These are phyloP conservation scores for Capsicum rhomboideum DNA, from an alignment of 257 asterid species.

Conservation along the genomic window DNA sequence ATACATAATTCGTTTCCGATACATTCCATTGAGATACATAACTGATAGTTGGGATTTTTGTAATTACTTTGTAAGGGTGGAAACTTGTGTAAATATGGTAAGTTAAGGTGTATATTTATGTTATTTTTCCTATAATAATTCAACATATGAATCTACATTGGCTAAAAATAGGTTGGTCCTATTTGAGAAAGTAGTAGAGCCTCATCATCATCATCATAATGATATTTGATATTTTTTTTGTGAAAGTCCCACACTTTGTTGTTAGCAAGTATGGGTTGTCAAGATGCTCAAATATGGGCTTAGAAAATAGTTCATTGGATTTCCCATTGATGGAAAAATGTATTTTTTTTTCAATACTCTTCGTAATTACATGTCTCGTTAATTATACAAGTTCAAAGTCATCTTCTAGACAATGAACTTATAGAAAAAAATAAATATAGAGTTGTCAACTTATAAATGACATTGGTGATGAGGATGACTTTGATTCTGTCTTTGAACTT, in stretches of 20 bases:
- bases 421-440: too few relatives aligned
- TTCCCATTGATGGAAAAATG: background rate
- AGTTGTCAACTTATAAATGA: too few relatives aligned
- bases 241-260: background rate
- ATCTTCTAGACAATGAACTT: too few relatives aligned
- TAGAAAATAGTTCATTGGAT: background rate
- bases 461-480: too few relatives aligned
- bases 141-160: conserved; percentile 20
- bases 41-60: too few relatives aligned
- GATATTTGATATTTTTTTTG: too few relatives aligned
- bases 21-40: too few relatives aligned
- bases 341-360: background rate
- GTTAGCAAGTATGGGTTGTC: background rate
- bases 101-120: too few relatives aligned
- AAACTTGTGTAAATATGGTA: too few relatives aligned
- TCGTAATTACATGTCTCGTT: background rate
- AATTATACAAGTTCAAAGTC: background rate
- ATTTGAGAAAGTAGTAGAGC: conserved; percentile 25
- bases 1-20: too few relatives aligned
- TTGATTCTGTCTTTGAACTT: too few relatives aligned
- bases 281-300: background rate
- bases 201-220: background rate
- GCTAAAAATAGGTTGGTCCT: conserved; percentile 23
- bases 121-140: conserved; percentile 29
- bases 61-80: too few relatives aligned